Base-by-base conservation (phyloP, 202 grass and related monocot species). In the Carex arenaria region DNA sequence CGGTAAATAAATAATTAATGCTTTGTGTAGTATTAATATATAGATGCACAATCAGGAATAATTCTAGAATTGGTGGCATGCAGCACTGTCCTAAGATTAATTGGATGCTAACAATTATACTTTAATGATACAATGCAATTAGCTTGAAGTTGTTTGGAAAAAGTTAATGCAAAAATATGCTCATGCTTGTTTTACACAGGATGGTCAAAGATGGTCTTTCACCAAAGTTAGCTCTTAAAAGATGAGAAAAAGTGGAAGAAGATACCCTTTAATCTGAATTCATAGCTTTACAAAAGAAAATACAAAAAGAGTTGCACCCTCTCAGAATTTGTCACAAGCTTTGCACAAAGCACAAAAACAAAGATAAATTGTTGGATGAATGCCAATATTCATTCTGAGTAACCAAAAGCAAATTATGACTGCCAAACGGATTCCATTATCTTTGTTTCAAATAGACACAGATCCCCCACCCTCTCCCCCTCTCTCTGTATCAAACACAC, bases 181-280 rank as follows among this genome's bases (percentile, higher is more conserved):
- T 54, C 23, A 10, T 70, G 63, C 51, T 66, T 20, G 26, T 69
- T 70, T 67, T 55, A 60, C 30, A 60, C 30, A 19, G 17, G 15
- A 19, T 36, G 28, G 80, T 82, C 80, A 82, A 82, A 82, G 60
- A 56, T 82, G 64, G 28, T 82, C 80, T 59, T 78, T 78, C 80
- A 82, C 43, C 80, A 82, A 82, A 82, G 80, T 49, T 20, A 20
- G 42, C 26, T 67, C 62, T 82, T 67, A 69, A 82, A 82, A 82
- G 80, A 82, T 82, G 80, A 70, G 80, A 82, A 82, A 82, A 82
- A 56, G 54, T 34, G 20, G 80, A 49, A 69, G 43, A 47, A 82
- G 63, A 54, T 69, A 54, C 47, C 64, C 80, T 82, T 82, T 82
- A 69, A 69, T 82, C 80, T 70, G 80, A 82, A 69, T 82, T 30